Conservation (phyloP, 345 rosid species). For the Sapria himalayana region DNA sequence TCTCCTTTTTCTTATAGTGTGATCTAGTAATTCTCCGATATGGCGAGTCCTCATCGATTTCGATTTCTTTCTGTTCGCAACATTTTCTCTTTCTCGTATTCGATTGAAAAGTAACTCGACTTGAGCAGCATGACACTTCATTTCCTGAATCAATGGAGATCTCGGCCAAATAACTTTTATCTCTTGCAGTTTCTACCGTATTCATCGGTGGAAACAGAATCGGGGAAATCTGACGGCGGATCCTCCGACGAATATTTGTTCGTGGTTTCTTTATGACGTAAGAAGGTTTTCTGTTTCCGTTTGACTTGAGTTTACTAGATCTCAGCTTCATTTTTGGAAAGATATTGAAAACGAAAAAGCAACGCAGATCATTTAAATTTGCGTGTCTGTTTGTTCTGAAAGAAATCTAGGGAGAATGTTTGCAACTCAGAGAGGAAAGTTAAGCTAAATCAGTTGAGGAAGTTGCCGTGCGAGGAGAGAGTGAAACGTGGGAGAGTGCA, state of each 20-base stretch:
- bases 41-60: constrained; percentile 8
- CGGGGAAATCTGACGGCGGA: constrained; percentile 10
- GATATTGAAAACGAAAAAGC: no score
- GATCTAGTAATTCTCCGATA: constrained; percentile 37
- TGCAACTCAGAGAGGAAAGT: no score
- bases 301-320: constrained; percentile 1
- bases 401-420: no score
- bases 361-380: no score
- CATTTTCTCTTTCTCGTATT: constrained; percentile 19
- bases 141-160: constrained; percentile 3
- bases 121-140: constrained; percentile 28
- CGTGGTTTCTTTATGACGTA: constrained; percentile 9
- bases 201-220: constrained; percentile 1
- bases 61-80: constrained; percentile 11
- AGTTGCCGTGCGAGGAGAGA: no score
- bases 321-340: constrained; percentile 10
- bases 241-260: constrained; percentile 4
- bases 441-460: no score
- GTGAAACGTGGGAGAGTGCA: no score
- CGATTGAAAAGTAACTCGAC: constrained; percentile 17
- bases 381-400: no score
- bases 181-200: neutral
- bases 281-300: neutral
- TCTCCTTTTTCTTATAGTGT: constrained; percentile 16
- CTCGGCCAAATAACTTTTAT: neutral